Base-by-base conservation (phyloP, 2,329 filamentous ascomycete genomes). In the Fusarium sp. region DNA sequence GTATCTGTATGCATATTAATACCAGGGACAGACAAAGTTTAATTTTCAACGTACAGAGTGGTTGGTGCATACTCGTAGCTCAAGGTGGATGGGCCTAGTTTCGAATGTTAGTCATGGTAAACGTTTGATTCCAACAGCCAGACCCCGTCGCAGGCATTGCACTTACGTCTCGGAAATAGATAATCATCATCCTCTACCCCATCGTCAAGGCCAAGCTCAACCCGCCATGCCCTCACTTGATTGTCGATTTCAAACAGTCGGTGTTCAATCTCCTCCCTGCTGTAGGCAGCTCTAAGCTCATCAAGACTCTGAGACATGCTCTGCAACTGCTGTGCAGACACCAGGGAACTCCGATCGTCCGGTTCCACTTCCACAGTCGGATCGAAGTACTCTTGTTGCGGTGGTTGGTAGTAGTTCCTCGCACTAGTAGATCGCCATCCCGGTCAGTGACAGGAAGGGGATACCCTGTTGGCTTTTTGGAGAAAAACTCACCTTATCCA, bases 41-140 rank as follows among this genome's bases (percentile, higher is more conserved):
- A 38, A 24, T 60, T 8, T 4, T 1, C 10, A 16, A 47, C 59
- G 1, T 31, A 66, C 64, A 66, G 11, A 1, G 64, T 66, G 22
- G 64, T 66, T n/a, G 64, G 59, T 14, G 59, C 59, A 6, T 64
- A 47, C 18, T 66, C 59, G 31, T 42, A 64, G 20, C 27, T 56
- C 7, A 66, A 40, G 0, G 35, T 66, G 1, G 47, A 66, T 22
- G 45, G 29, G 14, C 64, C 64, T 66, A 4, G 10, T 2, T 20
- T 13, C 18, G 6, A 4, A 3, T 6, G 16, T 3, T 6, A 24
- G 27, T n/a, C 24, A 34, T n/a, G 22, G 11, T n/a, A 22, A 22
- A 20, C 14, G 3, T 27, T 24, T 47, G 42, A 16, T 47, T 47
- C 14, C 20, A 24, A 18, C 8, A 47, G 8, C 22, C 42, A 47